Percentiles rank a stretch among this genome's conserved stretches.
phyloP scores from a whole-genome alignment of 1,284 basidiomycete genomes.

The Trametes hirsuta region DNA sequence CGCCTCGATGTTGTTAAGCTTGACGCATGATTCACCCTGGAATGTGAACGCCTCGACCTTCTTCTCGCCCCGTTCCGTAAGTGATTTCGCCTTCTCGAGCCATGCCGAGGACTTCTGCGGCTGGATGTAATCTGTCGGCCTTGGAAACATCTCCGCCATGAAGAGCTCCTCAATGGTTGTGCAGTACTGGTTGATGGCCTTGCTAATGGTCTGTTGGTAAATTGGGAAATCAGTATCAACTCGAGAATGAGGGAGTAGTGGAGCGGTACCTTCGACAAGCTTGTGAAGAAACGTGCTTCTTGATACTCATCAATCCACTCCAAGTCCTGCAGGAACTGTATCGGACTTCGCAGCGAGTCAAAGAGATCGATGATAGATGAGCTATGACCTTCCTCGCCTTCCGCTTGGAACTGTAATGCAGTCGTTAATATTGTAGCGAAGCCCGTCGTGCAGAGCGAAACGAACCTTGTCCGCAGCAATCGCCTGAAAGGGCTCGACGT shows the following conservation, averaged over 20 bases:
- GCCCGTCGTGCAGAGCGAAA: slow-evolving; percentile 10
- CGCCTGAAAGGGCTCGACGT: slow-evolving; percentile 50
- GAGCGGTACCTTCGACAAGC: slow-evolving; percentile 72
- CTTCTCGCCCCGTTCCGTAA: slow-evolving; percentile 82
- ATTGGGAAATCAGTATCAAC: neutral
- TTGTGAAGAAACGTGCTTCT: slow-evolving; percentile 89
- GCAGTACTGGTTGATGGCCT: slow-evolving; percentile 93
- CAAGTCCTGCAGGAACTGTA: slow-evolving; percentile 86
- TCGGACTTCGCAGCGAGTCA: slow-evolving; percentile 90
- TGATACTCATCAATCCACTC: slow-evolving; percentile 93
- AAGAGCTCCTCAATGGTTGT: slow-evolving; percentile 87
- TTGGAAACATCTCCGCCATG: slow-evolving; percentile 92
- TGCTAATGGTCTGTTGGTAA: slow-evolving; percentile 76
- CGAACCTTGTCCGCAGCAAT: slow-evolving; percentile 85
- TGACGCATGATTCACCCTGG: slow-evolving; percentile 91
- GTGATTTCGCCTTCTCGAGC: slow-evolving; percentile 90
- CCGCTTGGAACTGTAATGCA: slow-evolving; percentile 77
- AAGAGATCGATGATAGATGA: slow-evolving; percentile 97
- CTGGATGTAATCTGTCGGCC: slow-evolving; percentile 73
- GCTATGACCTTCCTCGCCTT: slow-evolving; percentile 84
- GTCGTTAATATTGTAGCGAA: neutral
- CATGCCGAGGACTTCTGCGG: slow-evolving; percentile 90
- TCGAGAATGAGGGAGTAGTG: neutral
- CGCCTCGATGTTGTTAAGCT: slow-evolving; percentile 96
- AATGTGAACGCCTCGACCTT: slow-evolving; percentile 95